A percentile compares a stretch with the other conserved stretches of the same genome.
These are phyloP conservation scores for Physcia stellaris DNA, from an alignment of 495 filamentous ascomycete genomes.

Conservation along the genomic window DNA sequence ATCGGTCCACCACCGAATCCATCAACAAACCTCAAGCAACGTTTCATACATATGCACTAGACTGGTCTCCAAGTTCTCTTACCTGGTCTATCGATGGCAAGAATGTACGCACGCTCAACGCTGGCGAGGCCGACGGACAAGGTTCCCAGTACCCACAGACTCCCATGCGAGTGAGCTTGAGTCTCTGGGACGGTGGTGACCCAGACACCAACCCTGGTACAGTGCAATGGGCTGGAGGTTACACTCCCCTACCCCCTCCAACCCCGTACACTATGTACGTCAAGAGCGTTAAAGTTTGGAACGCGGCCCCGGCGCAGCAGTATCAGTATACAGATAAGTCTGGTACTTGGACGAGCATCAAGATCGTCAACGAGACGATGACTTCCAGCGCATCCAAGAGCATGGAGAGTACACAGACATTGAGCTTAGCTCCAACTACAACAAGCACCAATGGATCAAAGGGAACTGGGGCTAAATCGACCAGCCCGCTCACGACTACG, in stretches of 20 bases:
- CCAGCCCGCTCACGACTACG: too few relatives aligned
- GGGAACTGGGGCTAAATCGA: too few relatives aligned
- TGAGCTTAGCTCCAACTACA: background rate
- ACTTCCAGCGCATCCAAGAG: background rate
- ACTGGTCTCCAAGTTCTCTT: conserved; percentile 64
- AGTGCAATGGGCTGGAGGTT: conserved; percentile 21
- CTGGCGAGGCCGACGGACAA: conserved; percentile 42
- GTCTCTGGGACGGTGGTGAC: conserved; percentile 75
- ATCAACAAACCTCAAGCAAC: conserved; percentile 48
- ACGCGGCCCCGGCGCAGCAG: conserved; percentile 22
- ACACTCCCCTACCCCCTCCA: conserved; percentile 12
- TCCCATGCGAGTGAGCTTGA: conserved; percentile 71
- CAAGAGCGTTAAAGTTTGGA: conserved; percentile 26
- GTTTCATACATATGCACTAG: conserved; percentile 74
- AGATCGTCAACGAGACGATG: conserved; percentile 6
- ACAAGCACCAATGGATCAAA: too few relatives aligned
- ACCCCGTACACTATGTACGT: conserved; percentile 63
- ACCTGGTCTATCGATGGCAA: conserved; percentile 69
- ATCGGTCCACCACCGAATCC: conserved; percentile 49
- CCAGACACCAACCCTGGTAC: conserved; percentile 38
- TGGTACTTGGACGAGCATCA: conserved; percentile 25
- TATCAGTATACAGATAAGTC: conserved; percentile 28
- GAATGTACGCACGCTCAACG: conserved; percentile 53
- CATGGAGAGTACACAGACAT: background rate
- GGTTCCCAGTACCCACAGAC: conserved; percentile 78